Evolutionary conservation across 306 rosid genomes (phyloP).

Genomic region (Quercus engelmannii): DNA sequence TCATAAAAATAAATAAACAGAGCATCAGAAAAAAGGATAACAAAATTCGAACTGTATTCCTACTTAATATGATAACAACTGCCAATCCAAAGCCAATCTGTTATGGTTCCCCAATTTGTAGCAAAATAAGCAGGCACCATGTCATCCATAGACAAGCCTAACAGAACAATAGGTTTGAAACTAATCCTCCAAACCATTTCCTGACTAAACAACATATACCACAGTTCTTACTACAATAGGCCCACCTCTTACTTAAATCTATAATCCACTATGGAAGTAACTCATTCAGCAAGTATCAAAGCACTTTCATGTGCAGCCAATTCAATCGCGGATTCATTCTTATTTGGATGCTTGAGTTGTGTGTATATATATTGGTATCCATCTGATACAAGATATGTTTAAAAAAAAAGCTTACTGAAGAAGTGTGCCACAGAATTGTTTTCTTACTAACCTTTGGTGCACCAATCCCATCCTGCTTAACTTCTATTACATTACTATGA

Average conservation of each 20-base stretch:
- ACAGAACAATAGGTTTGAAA: neutral
- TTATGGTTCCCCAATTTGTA: neutral
- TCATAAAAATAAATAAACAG: neutral
- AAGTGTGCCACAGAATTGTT: conserved; percentile 3
- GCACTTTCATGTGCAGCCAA: neutral
- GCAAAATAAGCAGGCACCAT: neutral
- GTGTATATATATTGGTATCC: neutral
- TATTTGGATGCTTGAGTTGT: neutral
- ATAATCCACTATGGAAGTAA: neutral
- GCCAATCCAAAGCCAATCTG: too few species aligned
- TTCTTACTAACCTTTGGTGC: conserved; percentile 79
- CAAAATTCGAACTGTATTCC: neutral
- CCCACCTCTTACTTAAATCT: neutral
- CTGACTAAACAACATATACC: neutral
- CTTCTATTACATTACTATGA: conserved; percentile 65
- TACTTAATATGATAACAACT: too few species aligned
- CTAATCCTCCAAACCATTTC: neutral
- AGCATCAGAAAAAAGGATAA: neutral
- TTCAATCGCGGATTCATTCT: neutral
- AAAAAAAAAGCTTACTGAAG: conserved; percentile 1
- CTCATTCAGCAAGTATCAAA: neutral
- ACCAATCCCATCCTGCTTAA: conserved; percentile 78
- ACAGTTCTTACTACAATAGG: neutral
- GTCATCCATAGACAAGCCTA: neutral
- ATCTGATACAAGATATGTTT: conserved; percentile 3